Percentiles rank a stretch among this genome's conserved stretches.
phyloP scores from a whole-genome alignment of 2,329 filamentous ascomycete genomes.

The Emergomyces orientalis region DNA sequence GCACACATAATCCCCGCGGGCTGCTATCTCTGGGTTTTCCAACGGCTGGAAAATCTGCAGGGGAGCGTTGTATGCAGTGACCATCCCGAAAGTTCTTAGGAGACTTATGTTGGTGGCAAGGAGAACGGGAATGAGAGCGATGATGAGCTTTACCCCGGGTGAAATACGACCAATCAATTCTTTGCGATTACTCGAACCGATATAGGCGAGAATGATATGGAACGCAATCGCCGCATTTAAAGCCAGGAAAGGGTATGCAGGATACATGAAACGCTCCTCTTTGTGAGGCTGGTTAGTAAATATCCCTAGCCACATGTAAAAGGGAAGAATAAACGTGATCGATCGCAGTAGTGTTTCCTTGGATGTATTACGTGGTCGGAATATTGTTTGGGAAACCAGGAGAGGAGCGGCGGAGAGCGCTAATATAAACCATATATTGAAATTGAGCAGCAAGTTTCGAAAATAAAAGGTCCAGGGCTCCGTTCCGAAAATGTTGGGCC shows the following conservation, averaged over 20 bases:
- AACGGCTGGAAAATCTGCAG: constrained; percentile 50
- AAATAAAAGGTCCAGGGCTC: constrained; percentile 97
- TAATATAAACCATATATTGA: constrained; percentile 86
- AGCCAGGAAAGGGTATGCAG: constrained; percentile 80
- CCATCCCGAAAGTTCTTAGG: constrained; percentile 64
- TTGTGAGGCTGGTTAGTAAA: constrained; percentile 94
- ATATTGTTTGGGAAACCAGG: constrained; percentile 60
- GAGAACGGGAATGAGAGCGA: constrained; percentile 53
- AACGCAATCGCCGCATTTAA: constrained; percentile 79
- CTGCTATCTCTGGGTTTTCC: constrained; percentile 43
- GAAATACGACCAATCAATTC: constrained; percentile 63
- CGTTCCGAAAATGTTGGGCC: constrained; percentile 86
- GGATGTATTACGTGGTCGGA: constrained; percentile 52
- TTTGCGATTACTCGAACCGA: constrained; percentile 62
- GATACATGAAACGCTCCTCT: constrained; percentile 98
- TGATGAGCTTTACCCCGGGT: constrained; percentile 59
- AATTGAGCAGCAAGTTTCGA: constrained; percentile 83
- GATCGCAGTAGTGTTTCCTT: constrained; percentile 65
- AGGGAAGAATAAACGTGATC: constrained; percentile 68
- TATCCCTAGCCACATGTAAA: constrained; percentile 89
- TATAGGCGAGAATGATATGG: constrained; percentile 66
- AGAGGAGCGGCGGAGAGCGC: constrained; percentile 67
- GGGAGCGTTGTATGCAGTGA: constrained; percentile 76
- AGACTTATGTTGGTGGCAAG: constrained; percentile 57
- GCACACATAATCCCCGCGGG: constrained; percentile 63